Base-by-base conservation (phyloP, 352 stramenopile genomes). In the Peronospora belbahrii region DNA sequence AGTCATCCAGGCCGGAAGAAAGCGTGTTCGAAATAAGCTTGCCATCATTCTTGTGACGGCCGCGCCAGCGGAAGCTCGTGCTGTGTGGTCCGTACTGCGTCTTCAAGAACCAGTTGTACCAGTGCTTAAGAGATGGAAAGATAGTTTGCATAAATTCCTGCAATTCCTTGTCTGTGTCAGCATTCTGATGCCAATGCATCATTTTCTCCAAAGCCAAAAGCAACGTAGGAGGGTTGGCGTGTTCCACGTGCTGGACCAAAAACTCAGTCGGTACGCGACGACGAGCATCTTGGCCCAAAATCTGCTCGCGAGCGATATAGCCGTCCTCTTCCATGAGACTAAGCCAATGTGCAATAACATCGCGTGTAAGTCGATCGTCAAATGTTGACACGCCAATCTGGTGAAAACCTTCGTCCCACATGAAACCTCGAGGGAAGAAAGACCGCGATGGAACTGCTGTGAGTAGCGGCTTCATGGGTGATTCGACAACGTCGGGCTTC, bases 371-470 rank as follows among this genome's bases (percentile, higher is more conserved):
- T 8, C 44, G 48, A 4, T 59, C 42, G 52, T 97, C 82, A 52
- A 92, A 97, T 2, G 67, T 46, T 2, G 52, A 60, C 30, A 97
- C 69, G 2, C 94, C 65, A 11, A 97, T 62, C 62, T 96, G 82
- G 51, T 97, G 91, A 56, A 97, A 97, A 10, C 91, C 89, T 82
- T 97, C 91, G 48, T 97, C 91, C 91, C 91, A 97, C 1, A 97
- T 38, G 37, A 97, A 97, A 0, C 91, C 91, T 15, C 91, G 70
- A 8, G 91, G 91, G 54, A 97, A 97, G 58, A 97, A 96, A 27
- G 85, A 96, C 7, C 91, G 70, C 14, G 85, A 96, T n/a, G 91
- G 91, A 7, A 95, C 78, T 4, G 74, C 85, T 6, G 91, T 94
- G 48, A 95, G 94, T 22, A 97, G 67, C 9, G 77, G 51, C 48